Conservation (phyloP, 2,329 filamentous ascomycete species). For the Ceratocystis harringtonii region DNA sequence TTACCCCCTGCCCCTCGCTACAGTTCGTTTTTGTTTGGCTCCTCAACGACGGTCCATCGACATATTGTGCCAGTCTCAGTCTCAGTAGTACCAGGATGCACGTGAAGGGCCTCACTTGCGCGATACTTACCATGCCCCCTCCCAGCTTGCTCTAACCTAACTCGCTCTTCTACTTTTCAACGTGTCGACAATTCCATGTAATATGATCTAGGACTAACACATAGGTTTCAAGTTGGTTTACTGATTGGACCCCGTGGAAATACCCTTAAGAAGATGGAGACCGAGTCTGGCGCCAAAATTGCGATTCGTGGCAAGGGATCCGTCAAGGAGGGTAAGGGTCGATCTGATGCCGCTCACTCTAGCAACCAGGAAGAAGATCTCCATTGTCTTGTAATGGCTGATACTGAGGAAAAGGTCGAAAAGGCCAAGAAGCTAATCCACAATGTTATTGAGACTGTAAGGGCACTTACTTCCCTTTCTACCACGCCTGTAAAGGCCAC, state of each 20-base stretch:
- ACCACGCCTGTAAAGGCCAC: neutral
- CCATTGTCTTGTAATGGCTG: constrained; percentile 98
- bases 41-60: constrained; percentile 4
- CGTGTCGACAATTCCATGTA: constrained; percentile 17
- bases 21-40: constrained; percentile 22
- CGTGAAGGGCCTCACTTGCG: constrained; percentile 10
- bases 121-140: constrained; percentile 18
- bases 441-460: constrained; percentile 94
- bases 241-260: constrained; percentile 99
- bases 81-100: neutral
- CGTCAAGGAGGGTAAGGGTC: constrained; percentile 98
- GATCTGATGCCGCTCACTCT: constrained; percentile 94
- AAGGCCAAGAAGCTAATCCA: constrained; percentile 98
- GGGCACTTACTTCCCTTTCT: constrained; percentile 25
- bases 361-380: constrained; percentile 99
- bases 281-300: constrained; percentile 94
- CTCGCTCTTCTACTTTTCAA: constrained; percentile 21
- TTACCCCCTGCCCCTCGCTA: constrained; percentile 16
- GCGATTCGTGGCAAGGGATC: constrained; percentile 98
- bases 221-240: constrained; percentile 94
- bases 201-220: constrained; percentile 58
- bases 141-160: constrained; percentile 27
- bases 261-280: constrained; percentile 98
- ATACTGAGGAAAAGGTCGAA: constrained; percentile 98
- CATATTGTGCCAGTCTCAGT: neutral